Evolutionary conservation across 495 filamentous ascomycete genomes (phyloP).

Genomic region (Alectoria sarmentosa): DNA sequence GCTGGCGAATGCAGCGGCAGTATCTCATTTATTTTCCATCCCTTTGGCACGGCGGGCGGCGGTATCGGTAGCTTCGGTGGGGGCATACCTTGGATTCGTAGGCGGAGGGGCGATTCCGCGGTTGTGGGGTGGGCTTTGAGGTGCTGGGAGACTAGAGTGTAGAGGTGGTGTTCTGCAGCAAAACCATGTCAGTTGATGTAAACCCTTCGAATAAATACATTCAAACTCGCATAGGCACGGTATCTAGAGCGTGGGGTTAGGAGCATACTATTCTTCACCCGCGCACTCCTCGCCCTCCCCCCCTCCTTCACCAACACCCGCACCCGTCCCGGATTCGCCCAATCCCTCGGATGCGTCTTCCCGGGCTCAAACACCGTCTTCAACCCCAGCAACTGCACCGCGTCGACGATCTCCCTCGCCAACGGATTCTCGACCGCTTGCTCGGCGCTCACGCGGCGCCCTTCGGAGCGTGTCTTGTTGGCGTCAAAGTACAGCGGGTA

Average conservation of each 20-base stretch:
- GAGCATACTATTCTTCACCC: constrained; percentile 67
- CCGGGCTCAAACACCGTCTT: constrained; percentile 79
- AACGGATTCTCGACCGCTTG: constrained; percentile 80
- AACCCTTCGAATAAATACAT: constrained; percentile 4
- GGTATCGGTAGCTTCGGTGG: constrained; percentile 57
- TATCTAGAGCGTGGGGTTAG: neutral
- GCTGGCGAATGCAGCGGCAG: constrained; percentile 82
- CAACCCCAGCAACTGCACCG: constrained; percentile 65
- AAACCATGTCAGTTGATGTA: neutral
- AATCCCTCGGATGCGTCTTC: constrained; percentile 92
- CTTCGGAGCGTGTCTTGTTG: constrained; percentile 63
- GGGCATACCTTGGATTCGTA: constrained; percentile 62
- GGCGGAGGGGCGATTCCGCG: constrained; percentile 55
- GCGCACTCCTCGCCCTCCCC: constrained; percentile 39
- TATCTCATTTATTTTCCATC: constrained; percentile 84
- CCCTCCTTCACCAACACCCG: constrained; percentile 63
- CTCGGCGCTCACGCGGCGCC: constrained; percentile 63
- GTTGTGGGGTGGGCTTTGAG: constrained; percentile 69
- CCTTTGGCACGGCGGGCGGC: constrained; percentile 69
- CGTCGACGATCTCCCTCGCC: constrained; percentile 82
- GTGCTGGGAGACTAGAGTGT: constrained; percentile 65
- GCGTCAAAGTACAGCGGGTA: constrained; percentile 94
- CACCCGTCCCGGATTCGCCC: constrained; percentile 92
- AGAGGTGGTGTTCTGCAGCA: constrained; percentile 72
- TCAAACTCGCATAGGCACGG: neutral